These are phyloP conservation scores for Sporothrix inflata DNA, from an alignment of 2,329 filamentous ascomycete genomes.

Conservation along the genomic window DNA sequence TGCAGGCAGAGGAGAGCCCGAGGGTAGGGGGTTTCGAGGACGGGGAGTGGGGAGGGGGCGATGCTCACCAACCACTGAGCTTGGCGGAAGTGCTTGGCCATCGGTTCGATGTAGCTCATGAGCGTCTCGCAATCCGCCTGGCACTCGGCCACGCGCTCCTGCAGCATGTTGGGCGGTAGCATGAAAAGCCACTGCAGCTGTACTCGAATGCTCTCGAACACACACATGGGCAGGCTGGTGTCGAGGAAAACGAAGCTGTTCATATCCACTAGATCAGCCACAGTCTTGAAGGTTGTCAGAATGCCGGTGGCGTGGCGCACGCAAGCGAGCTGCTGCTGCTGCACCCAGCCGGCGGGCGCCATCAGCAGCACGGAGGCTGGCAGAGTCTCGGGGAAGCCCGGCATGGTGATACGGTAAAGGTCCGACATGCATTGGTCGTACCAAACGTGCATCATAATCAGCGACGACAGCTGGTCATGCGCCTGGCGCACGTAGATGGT, in stretches of 20 bases:
- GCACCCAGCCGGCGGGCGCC: not conserved
- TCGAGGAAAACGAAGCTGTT: not conserved
- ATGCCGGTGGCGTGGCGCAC: conserved; percentile 3
- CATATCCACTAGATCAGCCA: not conserved
- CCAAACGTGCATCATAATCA: conserved; percentile 21
- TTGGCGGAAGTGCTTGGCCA: conserved; percentile 17
- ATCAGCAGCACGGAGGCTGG: not conserved
- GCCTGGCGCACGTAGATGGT: not conserved
- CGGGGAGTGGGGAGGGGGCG: too few relatives aligned
- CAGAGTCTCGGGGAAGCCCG: conserved; percentile 17
- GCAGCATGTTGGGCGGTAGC: not conserved
- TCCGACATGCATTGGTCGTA: conserved; percentile 25
- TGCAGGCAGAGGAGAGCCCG: too few relatives aligned
- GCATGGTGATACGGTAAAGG: conserved; percentile 18
- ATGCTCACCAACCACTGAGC: conserved; percentile 12
- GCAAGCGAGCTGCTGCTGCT: conserved; percentile 12
- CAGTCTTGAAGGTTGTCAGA: not conserved
- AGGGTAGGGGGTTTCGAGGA: too few relatives aligned
- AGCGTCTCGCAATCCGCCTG: conserved; percentile 4
- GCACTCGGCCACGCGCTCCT: not conserved
- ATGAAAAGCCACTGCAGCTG: conserved; percentile 20
- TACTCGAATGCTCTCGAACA: conserved; percentile 12
- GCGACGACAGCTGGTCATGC: conserved; percentile 4
- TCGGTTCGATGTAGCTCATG: not conserved
- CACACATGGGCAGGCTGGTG: conserved; percentile 6